Conservation (phyloP, 768 basidiomycete genomes). For the Tremella yokohamensis region DNA sequence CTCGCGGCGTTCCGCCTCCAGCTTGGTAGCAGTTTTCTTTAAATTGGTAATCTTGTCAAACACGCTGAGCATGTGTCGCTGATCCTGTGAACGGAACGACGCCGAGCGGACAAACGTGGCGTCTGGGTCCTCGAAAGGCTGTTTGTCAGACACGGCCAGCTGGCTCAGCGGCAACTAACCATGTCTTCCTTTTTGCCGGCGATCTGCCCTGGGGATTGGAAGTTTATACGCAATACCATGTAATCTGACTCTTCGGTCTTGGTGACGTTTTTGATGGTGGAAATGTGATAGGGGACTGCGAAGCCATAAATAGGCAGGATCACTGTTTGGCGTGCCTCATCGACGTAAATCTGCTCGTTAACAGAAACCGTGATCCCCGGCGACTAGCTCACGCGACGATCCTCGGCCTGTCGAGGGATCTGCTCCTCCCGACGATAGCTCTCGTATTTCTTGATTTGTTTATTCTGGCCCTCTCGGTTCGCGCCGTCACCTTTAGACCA, state of each 20-base stretch:
- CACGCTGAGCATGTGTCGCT: conserved; percentile 80
- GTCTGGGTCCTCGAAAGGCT: conserved; percentile 79
- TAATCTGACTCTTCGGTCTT: conserved; percentile 96
- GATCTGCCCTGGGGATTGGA: conserved; percentile 95
- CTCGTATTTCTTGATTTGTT: conserved; percentile 91
- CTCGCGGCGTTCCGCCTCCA: conserved; percentile 95
- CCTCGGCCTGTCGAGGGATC: conserved; percentile 76
- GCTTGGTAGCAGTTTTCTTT: conserved; percentile 94
- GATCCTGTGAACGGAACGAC: conserved; percentile 85
- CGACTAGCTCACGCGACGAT: conserved; percentile 63
- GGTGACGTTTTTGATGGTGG: conserved; percentile 94
- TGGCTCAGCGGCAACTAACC: conserved; percentile 53
- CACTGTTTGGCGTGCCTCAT: conserved; percentile 83
- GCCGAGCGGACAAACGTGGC: conserved; percentile 94
- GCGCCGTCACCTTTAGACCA: conserved; percentile 79
- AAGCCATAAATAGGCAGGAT: conserved; percentile 91
- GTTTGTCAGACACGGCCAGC: neutral
- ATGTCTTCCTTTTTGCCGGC: conserved; percentile 99
- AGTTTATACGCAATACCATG: conserved; percentile 92
- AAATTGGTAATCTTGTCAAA: conserved; percentile 89
- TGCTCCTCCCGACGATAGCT: conserved; percentile 94
- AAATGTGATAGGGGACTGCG: conserved; percentile 96
- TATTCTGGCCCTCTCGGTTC: conserved; percentile 74
- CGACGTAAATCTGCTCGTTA: conserved; percentile 70
- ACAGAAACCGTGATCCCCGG: conserved; percentile 3